Evolutionary conservation across 2,329 filamentous ascomycete genomes (phyloP).

Genomic region (Aspergillus alliaceus): DNA sequence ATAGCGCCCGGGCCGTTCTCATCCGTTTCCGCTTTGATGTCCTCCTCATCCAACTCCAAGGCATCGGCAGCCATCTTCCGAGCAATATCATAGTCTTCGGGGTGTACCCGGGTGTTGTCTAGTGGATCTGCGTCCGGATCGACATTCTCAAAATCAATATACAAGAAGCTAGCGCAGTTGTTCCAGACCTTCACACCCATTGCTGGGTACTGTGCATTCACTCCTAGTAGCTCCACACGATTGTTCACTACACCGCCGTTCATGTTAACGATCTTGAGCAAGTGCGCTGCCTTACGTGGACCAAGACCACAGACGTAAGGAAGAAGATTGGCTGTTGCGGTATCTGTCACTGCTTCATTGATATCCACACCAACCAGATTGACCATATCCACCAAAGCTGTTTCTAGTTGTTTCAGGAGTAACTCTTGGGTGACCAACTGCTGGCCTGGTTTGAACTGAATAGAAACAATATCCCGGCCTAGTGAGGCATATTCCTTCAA

Average conservation of each 20-base stretch:
- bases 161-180: conserved; percentile 95
- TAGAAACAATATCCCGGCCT: conserved; percentile 80
- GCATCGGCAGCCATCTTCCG: conserved; percentile 99
- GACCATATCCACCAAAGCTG: conserved; percentile 98
- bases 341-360: conserved; percentile 81
- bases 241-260: conserved; percentile 85
- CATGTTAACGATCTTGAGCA: conserved; percentile 85
- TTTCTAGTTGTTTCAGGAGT: conserved; percentile 81
- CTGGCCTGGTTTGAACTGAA: conserved; percentile 88
- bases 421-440: conserved; percentile 85
- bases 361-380: conserved; percentile 95
- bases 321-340: conserved; percentile 80
- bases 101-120: conserved; percentile 95
- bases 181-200: conserved; percentile 91
- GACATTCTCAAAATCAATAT: conserved; percentile 81
- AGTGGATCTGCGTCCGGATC: conserved; percentile 84
- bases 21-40: conserved; percentile 90
- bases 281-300: conserved; percentile 81
- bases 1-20: conserved; percentile 88
- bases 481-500: conserved; percentile 95
- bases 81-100: conserved; percentile 96
- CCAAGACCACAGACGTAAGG: conserved; percentile 91
- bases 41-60: conserved; percentile 93
- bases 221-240: conserved; percentile 83
- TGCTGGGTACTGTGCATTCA: conserved; percentile 77